phyloP scores from a whole-genome alignment of 495 filamentous ascomycete species.

The Pyrenula massariospora region DNA sequence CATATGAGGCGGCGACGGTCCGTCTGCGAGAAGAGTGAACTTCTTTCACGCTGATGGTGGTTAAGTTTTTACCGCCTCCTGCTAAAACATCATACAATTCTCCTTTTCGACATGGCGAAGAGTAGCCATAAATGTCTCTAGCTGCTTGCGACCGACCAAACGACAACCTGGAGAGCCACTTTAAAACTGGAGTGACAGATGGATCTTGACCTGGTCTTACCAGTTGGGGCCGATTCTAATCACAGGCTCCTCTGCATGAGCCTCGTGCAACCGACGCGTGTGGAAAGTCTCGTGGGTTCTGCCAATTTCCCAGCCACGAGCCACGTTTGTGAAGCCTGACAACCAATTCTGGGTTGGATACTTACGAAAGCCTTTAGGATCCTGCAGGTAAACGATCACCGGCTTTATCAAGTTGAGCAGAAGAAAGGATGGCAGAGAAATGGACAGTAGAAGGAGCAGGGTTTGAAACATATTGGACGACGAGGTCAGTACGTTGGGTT shows the following conservation, averaged over 20 bases:
- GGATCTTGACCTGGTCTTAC: constrained; percentile 6
- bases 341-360: constrained; percentile 20
- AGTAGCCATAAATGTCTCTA: neutral
- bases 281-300: constrained; percentile 11
- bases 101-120: neutral
- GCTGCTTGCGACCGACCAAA: neutral
- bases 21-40: neutral
- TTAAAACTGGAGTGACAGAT: neutral
- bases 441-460: neutral
- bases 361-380: constrained; percentile 21
- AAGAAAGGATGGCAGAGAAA: neutral
- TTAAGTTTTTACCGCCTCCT: neutral
- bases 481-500: no score
- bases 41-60: neutral
- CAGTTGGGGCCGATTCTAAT: constrained; percentile 22
- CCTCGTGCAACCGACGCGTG: constrained; percentile 20
- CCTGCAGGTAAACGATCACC: constrained; percentile 13
- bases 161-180: neutral
- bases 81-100: neutral
- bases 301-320: constrained; percentile 12
- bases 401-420: neutral
- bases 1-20: neutral
- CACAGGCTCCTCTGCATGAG: constrained; percentile 13
- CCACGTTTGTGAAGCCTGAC: constrained; percentile 18
- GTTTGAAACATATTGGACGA: neutral